phyloP scores from a whole-genome alignment of 2,329 filamentous ascomycete genomes.

The Xylariaceae sp. region DNA sequence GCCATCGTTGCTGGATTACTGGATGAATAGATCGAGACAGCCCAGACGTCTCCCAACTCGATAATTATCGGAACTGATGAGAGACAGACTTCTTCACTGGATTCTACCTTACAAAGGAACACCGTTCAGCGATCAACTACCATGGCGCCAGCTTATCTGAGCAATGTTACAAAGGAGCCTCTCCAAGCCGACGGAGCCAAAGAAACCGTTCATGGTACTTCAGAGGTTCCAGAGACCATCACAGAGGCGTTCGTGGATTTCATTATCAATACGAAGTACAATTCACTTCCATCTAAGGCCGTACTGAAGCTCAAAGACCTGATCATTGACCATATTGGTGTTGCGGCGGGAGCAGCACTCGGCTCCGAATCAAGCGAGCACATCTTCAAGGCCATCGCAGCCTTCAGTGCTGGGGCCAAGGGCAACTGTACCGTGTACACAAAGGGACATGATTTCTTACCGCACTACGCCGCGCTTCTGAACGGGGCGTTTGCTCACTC shows the following conservation, averaged over 20 bases:
- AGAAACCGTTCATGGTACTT: too few species aligned
- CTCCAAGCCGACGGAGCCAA: too few species aligned
- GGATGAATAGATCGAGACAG: too few species aligned
- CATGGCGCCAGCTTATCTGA: too few species aligned
- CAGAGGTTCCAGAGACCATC: not conserved
- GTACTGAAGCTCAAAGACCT: slow-evolving; percentile 21
- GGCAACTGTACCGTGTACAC: slow-evolving; percentile 30
- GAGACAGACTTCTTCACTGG: too few species aligned
- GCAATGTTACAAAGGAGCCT: too few species aligned
- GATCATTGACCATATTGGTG: slow-evolving; percentile 20
- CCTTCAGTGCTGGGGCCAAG: slow-evolving; percentile 4
- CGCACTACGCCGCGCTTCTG: slow-evolving; percentile 35
- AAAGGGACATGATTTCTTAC: slow-evolving; percentile 27
- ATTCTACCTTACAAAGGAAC: too few species aligned
- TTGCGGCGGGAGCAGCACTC: slow-evolving; percentile 18
- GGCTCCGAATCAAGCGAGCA: slow-evolving; percentile 19
- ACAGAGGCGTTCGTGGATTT: slow-evolving; percentile 5
- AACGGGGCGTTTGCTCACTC: slow-evolving; percentile 39
- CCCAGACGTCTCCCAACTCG: too few species aligned
- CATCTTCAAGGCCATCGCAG: slow-evolving; percentile 4
- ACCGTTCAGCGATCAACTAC: too few species aligned
- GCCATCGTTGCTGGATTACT: too few species aligned
- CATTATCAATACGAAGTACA: slow-evolving; percentile 15
- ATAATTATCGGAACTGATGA: too few species aligned
- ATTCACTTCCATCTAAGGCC: slow-evolving; percentile 6